Conservation (phyloP, 352 stramenopile species). For the Blastocystis sp. region DNA sequence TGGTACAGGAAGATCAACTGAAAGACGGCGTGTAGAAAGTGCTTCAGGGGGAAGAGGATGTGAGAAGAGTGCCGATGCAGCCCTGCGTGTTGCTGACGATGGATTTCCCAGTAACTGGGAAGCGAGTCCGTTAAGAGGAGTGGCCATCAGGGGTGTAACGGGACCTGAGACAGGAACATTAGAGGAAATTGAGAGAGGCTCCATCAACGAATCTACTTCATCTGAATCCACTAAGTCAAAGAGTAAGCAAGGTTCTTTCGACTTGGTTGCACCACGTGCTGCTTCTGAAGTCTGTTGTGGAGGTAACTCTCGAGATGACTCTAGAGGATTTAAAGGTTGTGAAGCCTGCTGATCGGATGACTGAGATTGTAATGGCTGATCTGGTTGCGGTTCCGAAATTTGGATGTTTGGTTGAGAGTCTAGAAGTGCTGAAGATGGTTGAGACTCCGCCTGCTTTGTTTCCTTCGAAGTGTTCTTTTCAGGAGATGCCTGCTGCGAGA, state of each 20-base stretch:
- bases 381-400: not conserved
- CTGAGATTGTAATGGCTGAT: not conserved
- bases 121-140: too few relatives aligned
- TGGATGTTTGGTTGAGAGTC: not conserved
- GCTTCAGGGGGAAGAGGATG: not conserved
- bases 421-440: not conserved
- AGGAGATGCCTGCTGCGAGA: not conserved
- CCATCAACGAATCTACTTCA: not conserved
- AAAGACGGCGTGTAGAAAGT: not conserved
- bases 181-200: not conserved
- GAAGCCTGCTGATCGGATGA: not conserved
- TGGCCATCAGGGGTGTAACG: not conserved
- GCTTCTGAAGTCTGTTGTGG: not conserved
- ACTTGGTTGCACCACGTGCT: not conserved
- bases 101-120: not conserved
- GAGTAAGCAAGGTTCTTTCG: not conserved
- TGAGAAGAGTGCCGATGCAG: not conserved
- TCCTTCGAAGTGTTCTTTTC: not conserved
- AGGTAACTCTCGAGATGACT: not conserved
- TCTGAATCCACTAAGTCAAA: not conserved
- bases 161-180: not conserved
- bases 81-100: not conserved
- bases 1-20: not conserved
- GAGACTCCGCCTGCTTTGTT: not conserved
- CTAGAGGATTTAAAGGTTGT: not conserved